Base-by-base conservation (phyloP, 2,329 filamentous ascomycete genomes). In the Madurella mycetomatis region DNA sequence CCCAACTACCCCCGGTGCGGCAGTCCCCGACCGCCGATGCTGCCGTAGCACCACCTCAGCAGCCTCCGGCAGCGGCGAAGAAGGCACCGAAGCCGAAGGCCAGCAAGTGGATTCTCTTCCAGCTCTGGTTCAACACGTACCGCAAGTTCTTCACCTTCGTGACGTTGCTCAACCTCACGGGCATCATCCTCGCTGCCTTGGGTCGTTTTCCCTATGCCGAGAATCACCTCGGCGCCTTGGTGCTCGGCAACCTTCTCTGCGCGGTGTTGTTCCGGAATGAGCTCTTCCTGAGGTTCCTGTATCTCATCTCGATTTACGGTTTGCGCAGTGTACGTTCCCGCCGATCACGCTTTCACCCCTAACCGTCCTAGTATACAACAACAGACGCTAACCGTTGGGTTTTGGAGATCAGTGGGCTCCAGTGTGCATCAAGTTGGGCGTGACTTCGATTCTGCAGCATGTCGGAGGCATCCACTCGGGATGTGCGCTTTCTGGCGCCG, bases 401-500 rank as follows among this genome's bases (percentile, higher is more conserved):
- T 25, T 53, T 12, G 4, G 34, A 37, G 34, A 41, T 44, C 49
- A 72, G 71, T 73, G 71, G 71, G 70, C 71, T 7, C 71, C 71
- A 1, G 0, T 69, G 7, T 53, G 61, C 13, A 43, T 73, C 59
- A 73, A 72, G 59, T 44, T 71, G 4, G 68, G 60, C 9, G 69
- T 65, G 2, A 71, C 68, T 9, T 73, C 70, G 4, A 60, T 69
- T 48, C 55, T 73, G 42, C 71, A 73, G 58, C 71, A 73, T 41
- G 70, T 73, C n/a, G 71, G 71, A 31, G 71, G 70, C 16, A 72
- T 73, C 34, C 71, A 73, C 59, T 72, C 70, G 0, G 71, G 71
- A 19, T 72, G 70, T 53, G 71, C 70, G 2, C 62, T 73, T 4
- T 73, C 70, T 1, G 70, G 70, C 8, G 68, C 69, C 54, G 65